phyloP scores from a whole-genome alignment of 2,329 filamentous ascomycete species.

The Alternaria triticina region DNA sequence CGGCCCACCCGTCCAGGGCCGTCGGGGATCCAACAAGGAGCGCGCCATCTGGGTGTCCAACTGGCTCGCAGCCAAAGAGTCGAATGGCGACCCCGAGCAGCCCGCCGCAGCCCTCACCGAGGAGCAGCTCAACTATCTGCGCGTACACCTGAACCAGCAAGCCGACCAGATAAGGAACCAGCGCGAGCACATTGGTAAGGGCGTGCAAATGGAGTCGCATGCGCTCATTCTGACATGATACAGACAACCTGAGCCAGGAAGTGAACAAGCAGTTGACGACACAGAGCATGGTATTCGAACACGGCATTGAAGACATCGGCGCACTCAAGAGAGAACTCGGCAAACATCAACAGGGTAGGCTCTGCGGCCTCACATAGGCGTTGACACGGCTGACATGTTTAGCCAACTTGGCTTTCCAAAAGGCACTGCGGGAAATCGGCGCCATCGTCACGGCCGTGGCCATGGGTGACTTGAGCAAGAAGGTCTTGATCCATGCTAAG shows the following conservation, averaged over 20 bases:
- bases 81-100: conserved; percentile 54
- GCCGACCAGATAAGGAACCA: conserved; percentile 90
- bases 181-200: conserved; percentile 72
- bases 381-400: conserved; percentile 79
- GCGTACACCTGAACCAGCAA: conserved; percentile 91
- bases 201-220: neutral
- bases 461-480: conserved; percentile 93
- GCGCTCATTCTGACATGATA: neutral
- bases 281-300: conserved; percentile 80
- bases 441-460: conserved; percentile 97
- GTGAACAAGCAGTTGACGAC: conserved; percentile 84
- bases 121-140: conserved; percentile 82
- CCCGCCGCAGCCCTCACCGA: conserved; percentile 69
- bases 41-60: conserved; percentile 56
- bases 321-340: conserved; percentile 90
- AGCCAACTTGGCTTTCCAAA: conserved; percentile 98
- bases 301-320: conserved; percentile 82
- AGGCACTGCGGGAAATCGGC: conserved; percentile 93
- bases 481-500: conserved; percentile 91
- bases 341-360: conserved; percentile 76
- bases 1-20: conserved; percentile 33
- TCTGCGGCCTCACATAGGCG: neutral
- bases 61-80: conserved; percentile 62
- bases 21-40: conserved; percentile 46
- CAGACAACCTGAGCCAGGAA: conserved; percentile 80